Evolutionary conservation across 1,284 basidiomycete genomes (phyloP), one percentile per base, ranked within the genome.

Genomic region (Ustilago bromivora): DNA sequence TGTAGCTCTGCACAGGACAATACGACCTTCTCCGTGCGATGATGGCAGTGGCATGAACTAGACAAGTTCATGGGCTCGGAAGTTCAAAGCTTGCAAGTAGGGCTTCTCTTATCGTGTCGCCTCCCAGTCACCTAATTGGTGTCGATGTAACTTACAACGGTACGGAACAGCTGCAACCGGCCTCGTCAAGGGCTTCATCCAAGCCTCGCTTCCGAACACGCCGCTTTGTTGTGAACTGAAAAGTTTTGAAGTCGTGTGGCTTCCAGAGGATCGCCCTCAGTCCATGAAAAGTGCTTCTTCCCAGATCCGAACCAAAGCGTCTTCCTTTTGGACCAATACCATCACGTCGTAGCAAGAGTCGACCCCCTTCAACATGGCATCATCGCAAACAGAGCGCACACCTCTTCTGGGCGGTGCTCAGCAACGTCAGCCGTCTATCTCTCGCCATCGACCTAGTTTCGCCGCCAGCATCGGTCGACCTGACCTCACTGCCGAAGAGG

Each of bases 401-500:
- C 80, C 80, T 8, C 64, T 81, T 54, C 66, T 81, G 63, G 71
- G 63, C 19, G 32, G 57, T 63, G 43, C 43, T 11, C 71, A 71
- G 55, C 60, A 72, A 38, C 53, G 66, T 11, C 46, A 47, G 32
- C 47, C 66, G 12, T 73, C 71, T 12, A 52, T 68, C 58, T 73
- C 71, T 28, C 71, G 71, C 34, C 69, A 68, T 47, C 75, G 75
- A 43, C 71, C 75, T 32, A 73, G 76, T 61, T 78, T 74, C 41
- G 76, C 61, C 12, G 76, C 66, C 64, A 78, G 76, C 65, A 74
- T 78, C 19, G 76, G 71, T 43, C 67, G 71, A 19, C 76, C 71
- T 36, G 65, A 77, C 35, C 63, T 73, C 47, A 77, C 71, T 32
- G 72, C 66, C 19, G 73, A 78, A 11, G 83, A 82, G 54, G 76